Base-by-base conservation (phyloP, 1,284 basidiomycete genomes). In the Ustilago tritici region DNA sequence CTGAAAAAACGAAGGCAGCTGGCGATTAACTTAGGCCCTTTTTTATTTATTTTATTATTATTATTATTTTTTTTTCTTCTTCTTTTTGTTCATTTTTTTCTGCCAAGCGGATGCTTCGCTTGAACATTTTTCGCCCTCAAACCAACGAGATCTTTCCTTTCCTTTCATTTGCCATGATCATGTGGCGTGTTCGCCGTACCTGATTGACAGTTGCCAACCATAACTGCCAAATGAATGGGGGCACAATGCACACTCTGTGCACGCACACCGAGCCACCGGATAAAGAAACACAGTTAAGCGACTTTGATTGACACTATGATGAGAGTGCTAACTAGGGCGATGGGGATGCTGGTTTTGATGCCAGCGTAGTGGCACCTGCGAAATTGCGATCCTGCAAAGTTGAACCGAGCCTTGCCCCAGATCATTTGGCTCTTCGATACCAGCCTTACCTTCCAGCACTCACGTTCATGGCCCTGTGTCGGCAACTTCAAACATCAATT, bases 381-480 rank as follows among this genome's bases (percentile, higher is more conserved):
- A 23, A 23, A 23, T 23, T 23, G 23, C 23, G 23, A 23, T 23
- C 23, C 23, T 23, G 23, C 23, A 23, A 23, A 23, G 23, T 23
- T 23, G 23, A 23, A 23, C 2, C 23, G 23, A 23, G 23, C 23
- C 23, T 23, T 23, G 23, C 23, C n/a, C n/a, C n/a, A n/a, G n/a
- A n/a, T n/a, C n/a, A n/a, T n/a, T n/a, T n/a, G n/a, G n/a, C 32
- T 41, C 61, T n/a, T 35, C 57, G 4, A 47, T 36, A 14, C n/a
- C 70, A 19, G 11, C 65, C 12, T 35, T 67, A 28, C 17, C 52
- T 8, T 46, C 61, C 9, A 41, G 7, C n/a, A 10, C 28, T n/a
- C 60, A 49, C 1, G 35, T 23, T 49, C 69, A 58, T 3, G 35
- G 34, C 17, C 19, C 56, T 10, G 32, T 40, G 31, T 36, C 61